Conservation (phyloP, 2,329 filamentous ascomycete genomes). For the Epicoccum sorghinum region DNA sequence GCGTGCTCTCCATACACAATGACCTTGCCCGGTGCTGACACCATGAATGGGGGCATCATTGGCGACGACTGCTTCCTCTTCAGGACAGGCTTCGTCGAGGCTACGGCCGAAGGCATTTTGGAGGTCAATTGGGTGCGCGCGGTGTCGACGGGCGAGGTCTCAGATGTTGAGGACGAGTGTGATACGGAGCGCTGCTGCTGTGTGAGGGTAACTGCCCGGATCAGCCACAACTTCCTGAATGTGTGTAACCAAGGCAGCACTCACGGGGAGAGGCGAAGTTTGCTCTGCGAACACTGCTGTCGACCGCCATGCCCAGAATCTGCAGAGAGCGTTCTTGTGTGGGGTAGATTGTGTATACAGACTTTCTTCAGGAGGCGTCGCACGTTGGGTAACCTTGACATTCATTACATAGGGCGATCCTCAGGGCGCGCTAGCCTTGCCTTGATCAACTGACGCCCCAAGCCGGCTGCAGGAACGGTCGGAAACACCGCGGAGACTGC, state of each 20-base stretch:
- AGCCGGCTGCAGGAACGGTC: conserved; percentile 17
- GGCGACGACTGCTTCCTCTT: conserved; percentile 56
- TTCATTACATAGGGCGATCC: conserved; percentile 10
- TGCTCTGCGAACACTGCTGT: conserved; percentile 33
- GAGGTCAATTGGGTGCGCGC: conserved; percentile 38
- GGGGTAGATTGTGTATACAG: neutral
- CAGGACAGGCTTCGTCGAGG: conserved; percentile 24
- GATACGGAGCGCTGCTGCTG: conserved; percentile 30
- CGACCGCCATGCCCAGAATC: conserved; percentile 28
- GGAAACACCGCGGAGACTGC: conserved; percentile 1
- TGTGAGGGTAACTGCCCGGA: conserved; percentile 18
- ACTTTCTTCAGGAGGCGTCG: conserved; percentile 17
- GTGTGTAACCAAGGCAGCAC: neutral
- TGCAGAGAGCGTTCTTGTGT: neutral
- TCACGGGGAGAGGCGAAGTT: conserved; percentile 31
- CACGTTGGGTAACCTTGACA: conserved; percentile 9
- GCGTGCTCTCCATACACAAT: conserved; percentile 98
- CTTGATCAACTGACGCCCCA: conserved; percentile 10
- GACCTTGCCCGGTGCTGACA: conserved; percentile 96
- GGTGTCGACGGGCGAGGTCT: conserved; percentile 35
- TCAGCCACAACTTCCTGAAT: conserved; percentile 19
- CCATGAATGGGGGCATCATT: conserved; percentile 90
- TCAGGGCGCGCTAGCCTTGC: conserved; percentile 10
- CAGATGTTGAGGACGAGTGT: conserved; percentile 36
- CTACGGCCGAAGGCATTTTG: conserved; percentile 24